A percentile compares a stretch with the other conserved stretches of the same genome.
These are phyloP conservation scores for Nasturtium officinale DNA, from an alignment of 345 rosid genomes.

Conservation along the genomic window DNA sequence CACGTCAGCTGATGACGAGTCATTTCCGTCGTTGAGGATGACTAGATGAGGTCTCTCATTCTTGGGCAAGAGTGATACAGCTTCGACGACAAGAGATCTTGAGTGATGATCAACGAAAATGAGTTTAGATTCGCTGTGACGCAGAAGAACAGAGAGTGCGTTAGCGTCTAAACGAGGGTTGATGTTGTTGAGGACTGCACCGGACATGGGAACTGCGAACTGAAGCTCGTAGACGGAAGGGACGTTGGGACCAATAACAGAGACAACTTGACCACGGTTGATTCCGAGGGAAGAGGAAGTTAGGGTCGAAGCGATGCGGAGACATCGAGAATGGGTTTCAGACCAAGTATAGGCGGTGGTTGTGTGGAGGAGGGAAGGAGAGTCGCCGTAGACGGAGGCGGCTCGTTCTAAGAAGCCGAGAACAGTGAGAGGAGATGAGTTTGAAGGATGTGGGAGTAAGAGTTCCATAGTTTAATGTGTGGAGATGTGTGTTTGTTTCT, in stretches of 20 bases:
- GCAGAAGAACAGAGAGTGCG: constrained; percentile 50
- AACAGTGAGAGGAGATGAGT: constrained; percentile 59
- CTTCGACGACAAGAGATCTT: constrained; percentile 46
- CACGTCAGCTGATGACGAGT: background rate
- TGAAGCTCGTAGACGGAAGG: constrained; percentile 71
- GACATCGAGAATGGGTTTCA: constrained; percentile 62
- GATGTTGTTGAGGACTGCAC: constrained; percentile 61
- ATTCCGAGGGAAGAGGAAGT: constrained; percentile 54
- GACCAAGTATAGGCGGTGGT: constrained; percentile 53
- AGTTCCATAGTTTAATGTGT: constrained; percentile 40
- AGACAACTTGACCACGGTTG: constrained; percentile 52
- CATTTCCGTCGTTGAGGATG: constrained; percentile 43
- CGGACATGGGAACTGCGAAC: constrained; percentile 70
- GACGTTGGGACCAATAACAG: constrained; percentile 59
- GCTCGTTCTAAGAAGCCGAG: constrained; percentile 59
- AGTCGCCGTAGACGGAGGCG: constrained; percentile 55
- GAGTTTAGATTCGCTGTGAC: constrained; percentile 60
- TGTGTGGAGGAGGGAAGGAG: constrained; percentile 53
- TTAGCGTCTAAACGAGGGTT: constrained; percentile 60
- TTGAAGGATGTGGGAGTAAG: constrained; percentile 49
- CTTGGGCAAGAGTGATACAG: constrained; percentile 43
- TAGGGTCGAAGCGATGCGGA: constrained; percentile 61
- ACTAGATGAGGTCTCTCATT: constrained; percentile 46
- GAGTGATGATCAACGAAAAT: constrained; percentile 55
- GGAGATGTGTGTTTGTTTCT: background rate